Evolutionary conservation across 768 basidiomycete species (phyloP).

Genomic region (Phanerochaete sordida): DNA sequence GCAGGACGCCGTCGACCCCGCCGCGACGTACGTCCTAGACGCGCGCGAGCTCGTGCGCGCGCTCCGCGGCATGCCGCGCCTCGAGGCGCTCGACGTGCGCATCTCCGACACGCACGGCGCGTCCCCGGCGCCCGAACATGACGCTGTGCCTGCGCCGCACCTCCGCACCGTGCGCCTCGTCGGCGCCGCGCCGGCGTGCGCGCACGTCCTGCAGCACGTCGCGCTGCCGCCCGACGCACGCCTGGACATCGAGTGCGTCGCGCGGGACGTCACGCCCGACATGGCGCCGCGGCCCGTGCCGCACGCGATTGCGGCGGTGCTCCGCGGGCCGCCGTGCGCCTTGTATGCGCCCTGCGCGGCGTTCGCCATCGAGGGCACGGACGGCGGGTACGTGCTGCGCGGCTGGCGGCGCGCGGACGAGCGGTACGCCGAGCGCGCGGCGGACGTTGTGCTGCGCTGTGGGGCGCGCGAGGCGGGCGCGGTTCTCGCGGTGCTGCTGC

Average conservation of each 20-base stretch:
- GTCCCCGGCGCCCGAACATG: neutral
- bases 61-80: neutral
- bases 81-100: neutral
- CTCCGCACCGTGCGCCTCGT: neutral
- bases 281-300: neutral
- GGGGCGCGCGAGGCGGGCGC: neutral
- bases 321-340: no score
- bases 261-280: neutral
- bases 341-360: neutral
- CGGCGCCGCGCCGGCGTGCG: neutral
- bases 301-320: neutral
- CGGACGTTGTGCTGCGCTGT: neutral
- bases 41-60: neutral
- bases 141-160: neutral
- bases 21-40: neutral
- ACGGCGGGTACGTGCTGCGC: neutral
- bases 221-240: neutral
- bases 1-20: neutral
- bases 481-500: neutral
- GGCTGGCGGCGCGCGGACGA: neutral
- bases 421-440: no score
- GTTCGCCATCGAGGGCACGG: neutral
- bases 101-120: neutral
- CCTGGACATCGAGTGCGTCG: neutral
- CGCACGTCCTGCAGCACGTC: neutral